Evolutionary conservation across 768 basidiomycete genomes (phyloP), one percentile per base, ranked within the genome.

Genomic region (Hysterangium stoloniferum): DNA sequence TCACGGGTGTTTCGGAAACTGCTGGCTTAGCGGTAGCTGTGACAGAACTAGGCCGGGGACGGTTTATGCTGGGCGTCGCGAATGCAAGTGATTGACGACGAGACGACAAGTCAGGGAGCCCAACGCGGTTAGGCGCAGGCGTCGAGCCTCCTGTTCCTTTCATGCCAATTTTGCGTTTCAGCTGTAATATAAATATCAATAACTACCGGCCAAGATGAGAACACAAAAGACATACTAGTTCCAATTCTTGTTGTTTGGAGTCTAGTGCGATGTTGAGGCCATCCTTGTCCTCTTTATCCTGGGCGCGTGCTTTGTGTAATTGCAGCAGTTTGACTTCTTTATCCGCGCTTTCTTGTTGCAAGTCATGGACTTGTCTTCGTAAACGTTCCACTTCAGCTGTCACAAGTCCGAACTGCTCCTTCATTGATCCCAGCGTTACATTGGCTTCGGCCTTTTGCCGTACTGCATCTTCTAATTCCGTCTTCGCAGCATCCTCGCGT

Each of bases 181-280:
- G 66, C 83, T 84, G 57, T 8, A 22, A 33, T 20, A 20, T 12
- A 51, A 41, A 51, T 20, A 24, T 42, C 19, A 51, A 31, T 1
- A 2, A 15, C 22, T 40, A 37, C n/a, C n/a, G 6, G 7, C 8
- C 15, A 31, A 28, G 11, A 29, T 17, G 12, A 51, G 12, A 43
- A 32, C 20, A 51, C 19, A 15, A 15, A 9, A 40, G 36, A 73
- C 79, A 47, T 53, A 96, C 93, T 64, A 94, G 62, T 62, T 95
- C 91, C 33, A 96, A 69, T 64, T 95, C 93, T 64, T 94, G 91
- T 60, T 96, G 93, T 67, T 96, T 96, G 22, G 90, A 83, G 65
- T 94, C 90, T 48, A 96, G 67, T 0, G 92, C 93, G 31, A 94
- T 91, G 59, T 95, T 93, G 58, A 95, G 67, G n/a, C 87, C 85